A percentile compares a stretch with the other conserved stretches of the same genome.
Evolutionary conservation across 495 filamentous ascomycete genomes (phyloP).

Genomic region (Penicillium malachiteum): DNA sequence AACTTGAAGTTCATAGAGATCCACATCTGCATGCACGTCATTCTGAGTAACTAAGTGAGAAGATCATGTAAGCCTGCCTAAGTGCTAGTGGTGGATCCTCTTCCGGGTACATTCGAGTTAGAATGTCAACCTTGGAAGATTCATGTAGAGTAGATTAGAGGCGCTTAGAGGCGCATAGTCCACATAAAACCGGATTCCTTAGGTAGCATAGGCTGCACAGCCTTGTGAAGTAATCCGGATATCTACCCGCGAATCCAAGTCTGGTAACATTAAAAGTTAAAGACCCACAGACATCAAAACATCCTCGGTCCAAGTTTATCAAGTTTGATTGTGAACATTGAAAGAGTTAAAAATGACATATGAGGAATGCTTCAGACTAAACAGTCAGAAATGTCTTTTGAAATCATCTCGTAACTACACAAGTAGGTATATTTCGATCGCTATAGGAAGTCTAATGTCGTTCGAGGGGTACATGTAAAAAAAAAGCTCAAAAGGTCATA

Average conservation of each 20-base stretch:
- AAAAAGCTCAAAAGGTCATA: slow-evolving; percentile 38
- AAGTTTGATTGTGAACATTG: neutral
- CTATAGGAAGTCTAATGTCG: slow-evolving; percentile 45
- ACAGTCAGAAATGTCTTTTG: neutral
- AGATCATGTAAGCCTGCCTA: neutral
- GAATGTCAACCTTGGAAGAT: neutral
- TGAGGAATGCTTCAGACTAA: no score
- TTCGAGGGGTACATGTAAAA: slow-evolving; percentile 38
- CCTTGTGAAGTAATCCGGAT: neutral
- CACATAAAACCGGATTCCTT: neutral
- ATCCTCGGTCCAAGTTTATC: neutral
- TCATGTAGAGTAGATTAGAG: neutral
- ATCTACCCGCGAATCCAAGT: neutral
- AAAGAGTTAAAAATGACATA: no score
- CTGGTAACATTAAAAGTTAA: neutral
- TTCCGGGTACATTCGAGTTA: neutral
- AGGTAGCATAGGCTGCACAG: neutral
- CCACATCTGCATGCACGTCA: neutral
- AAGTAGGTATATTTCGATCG: slow-evolving; percentile 43
- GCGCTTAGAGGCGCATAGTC: neutral
- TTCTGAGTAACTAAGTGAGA: neutral
- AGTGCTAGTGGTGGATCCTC: neutral
- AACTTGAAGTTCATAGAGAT: no score
- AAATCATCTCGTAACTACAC: slow-evolving; percentile 29
- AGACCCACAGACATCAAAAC: neutral